A percentile compares a stretch with the other conserved stretches of the same genome.
Evolutionary conservation across 805 yeast species (phyloP).

Genomic region (Candida montana): DNA sequence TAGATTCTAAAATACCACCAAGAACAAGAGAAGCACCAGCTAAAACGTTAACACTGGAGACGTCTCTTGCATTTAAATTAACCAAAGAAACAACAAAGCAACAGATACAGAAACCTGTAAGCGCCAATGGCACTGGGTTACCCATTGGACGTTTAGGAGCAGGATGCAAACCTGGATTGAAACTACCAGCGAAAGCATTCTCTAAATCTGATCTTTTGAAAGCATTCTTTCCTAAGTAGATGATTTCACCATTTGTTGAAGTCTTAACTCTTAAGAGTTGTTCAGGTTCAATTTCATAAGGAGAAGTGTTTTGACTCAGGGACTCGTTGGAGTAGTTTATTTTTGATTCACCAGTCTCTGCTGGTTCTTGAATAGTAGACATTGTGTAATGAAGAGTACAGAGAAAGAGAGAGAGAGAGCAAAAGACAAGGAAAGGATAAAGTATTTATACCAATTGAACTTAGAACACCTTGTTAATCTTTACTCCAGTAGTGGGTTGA

Average conservation of each 20-base stretch:
- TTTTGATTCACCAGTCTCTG: constrained; percentile 16
- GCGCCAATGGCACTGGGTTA: constrained; percentile 73
- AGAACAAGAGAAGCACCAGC: constrained; percentile 65
- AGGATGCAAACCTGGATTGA: constrained; percentile 41
- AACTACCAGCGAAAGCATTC: constrained; percentile 57
- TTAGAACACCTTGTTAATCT: no score
- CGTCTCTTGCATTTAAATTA: constrained; percentile 66
- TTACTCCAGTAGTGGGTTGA: no score
- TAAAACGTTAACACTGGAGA: constrained; percentile 51
- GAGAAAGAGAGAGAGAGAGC: no score
- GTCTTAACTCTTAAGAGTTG: constrained; percentile 18
- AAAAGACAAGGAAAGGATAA: not conserved
- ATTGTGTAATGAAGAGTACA: not conserved
- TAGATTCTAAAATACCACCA: constrained; percentile 66
- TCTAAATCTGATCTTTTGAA: constrained; percentile 51
- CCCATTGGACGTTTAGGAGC: constrained; percentile 50
- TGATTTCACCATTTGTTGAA: constrained; percentile 30
- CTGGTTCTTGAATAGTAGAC: constrained; percentile 5
- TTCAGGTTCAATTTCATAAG: constrained; percentile 9
- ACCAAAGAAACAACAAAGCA: constrained; percentile 56
- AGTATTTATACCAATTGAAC: no score
- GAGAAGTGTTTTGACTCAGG: constrained; percentile 2
- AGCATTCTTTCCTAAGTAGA: constrained; percentile 35
- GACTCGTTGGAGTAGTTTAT: constrained; percentile 11
- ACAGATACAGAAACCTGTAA: constrained; percentile 58